Evolutionary conservation across 2,329 filamentous ascomycete genomes (phyloP).

Genomic region (Ophiostoma piceae): DNA sequence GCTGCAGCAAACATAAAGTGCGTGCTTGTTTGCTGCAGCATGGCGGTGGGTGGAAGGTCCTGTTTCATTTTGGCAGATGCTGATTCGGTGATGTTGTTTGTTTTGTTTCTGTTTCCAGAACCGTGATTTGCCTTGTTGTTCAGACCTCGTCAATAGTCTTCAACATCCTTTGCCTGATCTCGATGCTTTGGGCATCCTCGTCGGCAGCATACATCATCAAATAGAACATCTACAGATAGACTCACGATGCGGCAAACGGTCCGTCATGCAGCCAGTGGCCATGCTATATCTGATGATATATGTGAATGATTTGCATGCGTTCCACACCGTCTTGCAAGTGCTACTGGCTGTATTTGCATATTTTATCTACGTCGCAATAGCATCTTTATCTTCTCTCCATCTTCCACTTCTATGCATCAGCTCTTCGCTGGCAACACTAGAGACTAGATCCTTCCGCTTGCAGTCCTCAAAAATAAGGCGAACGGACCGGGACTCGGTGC

Average conservation of each 20-base stretch:
- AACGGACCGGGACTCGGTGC: slow-evolving; percentile 18
- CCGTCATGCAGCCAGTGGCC: slow-evolving; percentile 22
- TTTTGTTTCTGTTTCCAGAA: neutral
- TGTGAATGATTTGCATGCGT: slow-evolving; percentile 3
- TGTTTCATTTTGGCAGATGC: neutral
- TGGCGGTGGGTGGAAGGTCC: neutral
- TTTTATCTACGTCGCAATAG: neutral
- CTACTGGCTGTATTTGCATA: neutral
- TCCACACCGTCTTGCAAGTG: neutral
- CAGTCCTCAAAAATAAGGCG: slow-evolving; percentile 9
- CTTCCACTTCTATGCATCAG: neutral
- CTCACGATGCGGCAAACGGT: slow-evolving; percentile 23
- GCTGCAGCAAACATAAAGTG: neutral
- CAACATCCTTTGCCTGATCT: neutral
- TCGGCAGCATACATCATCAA: no score
- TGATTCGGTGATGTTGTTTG: neutral
- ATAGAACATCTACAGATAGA: neutral
- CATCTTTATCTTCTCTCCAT: neutral
- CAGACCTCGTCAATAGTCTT: neutral
- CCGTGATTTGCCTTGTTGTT: neutral
- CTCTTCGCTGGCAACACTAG: slow-evolving; percentile 12
- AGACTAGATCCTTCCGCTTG: neutral
- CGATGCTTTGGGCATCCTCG: neutral
- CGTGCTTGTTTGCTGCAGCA: neutral
- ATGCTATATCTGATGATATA: neutral